Evolutionary conservation across 208 protist genomes (phyloP).

Genomic region (Leishmania tarentolae): DNA sequence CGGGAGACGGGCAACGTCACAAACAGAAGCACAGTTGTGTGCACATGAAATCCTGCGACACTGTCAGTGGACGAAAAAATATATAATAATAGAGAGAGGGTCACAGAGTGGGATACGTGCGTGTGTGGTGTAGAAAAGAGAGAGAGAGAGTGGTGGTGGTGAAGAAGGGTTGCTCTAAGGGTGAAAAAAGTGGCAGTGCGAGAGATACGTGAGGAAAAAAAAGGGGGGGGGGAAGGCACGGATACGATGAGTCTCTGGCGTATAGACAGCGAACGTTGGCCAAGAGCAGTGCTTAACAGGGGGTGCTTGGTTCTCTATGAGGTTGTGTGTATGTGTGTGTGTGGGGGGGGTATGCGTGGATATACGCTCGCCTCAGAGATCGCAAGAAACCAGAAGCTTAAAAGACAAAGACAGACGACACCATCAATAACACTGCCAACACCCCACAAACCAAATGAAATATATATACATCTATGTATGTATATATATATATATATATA

Average conservation of each 20-base stretch:
- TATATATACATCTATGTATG: no score
- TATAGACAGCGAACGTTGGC: background rate
- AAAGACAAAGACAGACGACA: background rate
- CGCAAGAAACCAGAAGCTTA: background rate
- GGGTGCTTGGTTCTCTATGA: background rate
- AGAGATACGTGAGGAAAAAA: background rate
- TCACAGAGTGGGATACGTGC: background rate
- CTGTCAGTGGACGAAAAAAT: background rate
- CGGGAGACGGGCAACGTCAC: background rate
- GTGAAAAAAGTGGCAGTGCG: background rate
- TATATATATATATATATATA: no score
- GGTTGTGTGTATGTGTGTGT: background rate
- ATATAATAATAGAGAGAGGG: background rate
- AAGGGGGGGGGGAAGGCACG: background rate
- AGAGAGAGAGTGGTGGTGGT: background rate
- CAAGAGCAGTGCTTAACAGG: background rate
- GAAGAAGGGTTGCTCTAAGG: background rate
- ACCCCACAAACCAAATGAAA: no score
- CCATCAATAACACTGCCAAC: no score
- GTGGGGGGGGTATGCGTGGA: no score
- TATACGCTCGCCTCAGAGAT: background rate
- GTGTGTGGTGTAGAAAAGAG: background rate
- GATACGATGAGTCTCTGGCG: background rate
- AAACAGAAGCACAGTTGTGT: background rate
- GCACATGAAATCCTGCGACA: background rate